A percentile compares a stretch with the other conserved stretches of the same genome.
These are phyloP conservation scores for Aureobasidium sp. DNA, from an alignment of 2,329 filamentous ascomycete species.

Conservation along the genomic window DNA sequence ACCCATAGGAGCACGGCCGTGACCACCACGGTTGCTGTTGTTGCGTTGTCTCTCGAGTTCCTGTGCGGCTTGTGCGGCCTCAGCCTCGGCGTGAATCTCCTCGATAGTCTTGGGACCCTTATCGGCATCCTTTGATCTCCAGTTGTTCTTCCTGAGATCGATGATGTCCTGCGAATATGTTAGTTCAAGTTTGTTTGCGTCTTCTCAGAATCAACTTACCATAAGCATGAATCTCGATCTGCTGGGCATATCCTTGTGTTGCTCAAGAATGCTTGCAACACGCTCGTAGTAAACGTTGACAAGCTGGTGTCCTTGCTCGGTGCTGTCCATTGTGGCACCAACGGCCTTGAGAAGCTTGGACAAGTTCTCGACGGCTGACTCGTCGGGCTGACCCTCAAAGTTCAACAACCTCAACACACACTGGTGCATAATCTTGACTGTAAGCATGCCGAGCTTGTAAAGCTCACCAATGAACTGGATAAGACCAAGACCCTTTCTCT, in stretches of 20 bases:
- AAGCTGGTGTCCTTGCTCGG: slow-evolving; percentile 69
- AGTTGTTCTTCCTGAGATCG: slow-evolving; percentile 70
- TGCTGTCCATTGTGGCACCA: slow-evolving; percentile 79
- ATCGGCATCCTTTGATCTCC: slow-evolving; percentile 86
- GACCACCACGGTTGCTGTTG: slow-evolving; percentile 55
- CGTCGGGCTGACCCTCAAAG: slow-evolving; percentile 86
- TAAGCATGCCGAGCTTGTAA: slow-evolving; percentile 98
- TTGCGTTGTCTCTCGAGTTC: slow-evolving; percentile 56
- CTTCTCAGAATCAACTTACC: slow-evolving; percentile 34
- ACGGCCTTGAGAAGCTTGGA: slow-evolving; percentile 89
- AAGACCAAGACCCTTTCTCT: slow-evolving; percentile 92
- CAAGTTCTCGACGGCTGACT: slow-evolving; percentile 93
- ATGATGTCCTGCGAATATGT: slow-evolving; percentile 57
- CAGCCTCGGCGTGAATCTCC: slow-evolving; percentile 79
- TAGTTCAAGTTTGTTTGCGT: neutral
- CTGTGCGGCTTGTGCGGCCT: slow-evolving; percentile 71
- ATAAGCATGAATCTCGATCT: slow-evolving; percentile 94
- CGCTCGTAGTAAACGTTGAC: slow-evolving; percentile 93
- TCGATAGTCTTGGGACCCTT: slow-evolving; percentile 97
- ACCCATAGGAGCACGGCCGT: slow-evolving; percentile 62
- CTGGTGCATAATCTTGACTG: slow-evolving; percentile 98
- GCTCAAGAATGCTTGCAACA: slow-evolving; percentile 74
- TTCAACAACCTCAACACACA: slow-evolving; percentile 96
- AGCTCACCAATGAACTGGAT: slow-evolving; percentile 99
- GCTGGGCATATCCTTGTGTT: slow-evolving; percentile 68